Evolutionary conservation across 192 early-diverging fungal genomes (phyloP), one percentile per base, ranked within the genome.

Genomic region (Podila clonocystis): DNA sequence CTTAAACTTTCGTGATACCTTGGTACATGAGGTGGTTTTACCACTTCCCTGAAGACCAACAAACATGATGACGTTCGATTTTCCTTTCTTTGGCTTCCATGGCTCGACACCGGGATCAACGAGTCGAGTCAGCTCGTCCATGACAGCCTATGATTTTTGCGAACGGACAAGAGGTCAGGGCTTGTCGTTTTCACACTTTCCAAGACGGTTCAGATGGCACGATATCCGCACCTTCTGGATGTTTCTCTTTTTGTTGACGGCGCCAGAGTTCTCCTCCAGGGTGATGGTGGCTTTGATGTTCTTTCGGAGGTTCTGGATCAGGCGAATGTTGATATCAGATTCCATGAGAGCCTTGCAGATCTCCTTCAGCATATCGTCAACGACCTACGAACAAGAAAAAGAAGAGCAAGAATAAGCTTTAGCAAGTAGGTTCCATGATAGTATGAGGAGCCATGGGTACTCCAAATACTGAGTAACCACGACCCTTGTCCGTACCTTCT

Each of bases 11-110:
- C n/a, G 24, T 55, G 52, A 22, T 68, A 84, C 80, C 70, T 98
- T 98, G 29, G 97, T 98, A 84, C 97, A 98, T 8, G 97, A 94
- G 1, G 97, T 98, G 22, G 97, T 98, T 70, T 98, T 98, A 59
- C 97, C 97, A 62, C 90, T 90, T 72, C 97, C 97, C 70, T 98
- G 97, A 74, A 98, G 83, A 69, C 97, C 97, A 30, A 98, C 97
- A 91, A 98, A 97, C 97, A 98, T 98, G 59, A 98, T 90, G 11
- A 98, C 87, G 82, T 96, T 97, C 29, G 89, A 61, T 74, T 90
- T 91, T 22, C 93, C 91, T 82, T 97, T 97, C 50, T 89, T 88
- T 50, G 96, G 96, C 73, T 89, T 91, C 84, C 91, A 97, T n/a
- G 94, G 87, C 63, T 96, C 92, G 19, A 91, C 91, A 50, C 93